These are phyloP conservation scores for Tephrocybe sp. DNA, from an alignment of 768 basidiomycete genomes.

Conservation along the genomic window DNA sequence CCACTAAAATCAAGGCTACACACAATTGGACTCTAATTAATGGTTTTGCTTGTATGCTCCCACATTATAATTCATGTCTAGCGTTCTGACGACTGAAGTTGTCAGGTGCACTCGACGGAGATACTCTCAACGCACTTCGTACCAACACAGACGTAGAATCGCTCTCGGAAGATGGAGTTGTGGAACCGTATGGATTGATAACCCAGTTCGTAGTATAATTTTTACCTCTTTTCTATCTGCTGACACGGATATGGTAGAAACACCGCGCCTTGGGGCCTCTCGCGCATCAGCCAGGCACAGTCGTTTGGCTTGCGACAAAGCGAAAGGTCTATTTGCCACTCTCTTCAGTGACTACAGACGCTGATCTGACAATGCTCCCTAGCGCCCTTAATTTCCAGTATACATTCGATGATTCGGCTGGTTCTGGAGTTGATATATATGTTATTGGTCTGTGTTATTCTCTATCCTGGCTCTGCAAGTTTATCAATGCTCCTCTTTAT, in stretches of 20 bases:
- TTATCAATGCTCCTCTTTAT: too few species aligned
- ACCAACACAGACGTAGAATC: conserved; percentile 21
- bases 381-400: conserved; percentile 3
- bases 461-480: neutral
- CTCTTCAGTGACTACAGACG: neutral
- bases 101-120: conserved; percentile 12
- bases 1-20: conserved; percentile 2
- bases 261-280: conserved; percentile 29
- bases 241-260: conserved; percentile 14
- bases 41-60: conserved; percentile 23
- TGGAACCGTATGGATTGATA: conserved; percentile 13
- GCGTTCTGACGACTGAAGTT: conserved; percentile 1
- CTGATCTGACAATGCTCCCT: neutral
- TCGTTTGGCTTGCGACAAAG: too few species aligned
- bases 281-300: conserved; percentile 18
- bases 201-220: conserved; percentile 17
- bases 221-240: too few species aligned
- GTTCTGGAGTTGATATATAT: conserved; percentile 3
- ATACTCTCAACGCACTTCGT: conserved; percentile 18
- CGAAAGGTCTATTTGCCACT: conserved; percentile 11
- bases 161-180: conserved; percentile 27
- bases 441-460: conserved; percentile 25
- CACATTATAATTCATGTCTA: neutral
- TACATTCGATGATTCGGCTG: neutral
- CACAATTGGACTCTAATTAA: conserved; percentile 20